A percentile compares a stretch with the other conserved stretches of the same genome.
These are phyloP conservation scores for Coemansia sp. DNA, from an alignment of 192 early-diverging fungal genomes.

Conservation along the genomic window DNA sequence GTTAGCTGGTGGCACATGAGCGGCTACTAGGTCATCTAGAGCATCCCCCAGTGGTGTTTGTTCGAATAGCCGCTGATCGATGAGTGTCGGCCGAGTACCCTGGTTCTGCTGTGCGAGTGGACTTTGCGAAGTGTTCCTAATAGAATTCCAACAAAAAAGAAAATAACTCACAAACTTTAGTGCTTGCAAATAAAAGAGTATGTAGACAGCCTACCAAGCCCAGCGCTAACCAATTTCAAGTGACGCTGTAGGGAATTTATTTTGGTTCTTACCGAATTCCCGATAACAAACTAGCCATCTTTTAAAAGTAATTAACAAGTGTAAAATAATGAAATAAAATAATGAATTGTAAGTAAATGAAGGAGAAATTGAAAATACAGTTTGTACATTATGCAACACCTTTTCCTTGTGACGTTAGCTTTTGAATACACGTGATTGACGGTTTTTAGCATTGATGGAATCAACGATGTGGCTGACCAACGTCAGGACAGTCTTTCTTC, in stretches of 20 bases:
- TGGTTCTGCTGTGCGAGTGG: background rate
- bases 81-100: conserved; percentile 10
- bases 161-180: background rate
- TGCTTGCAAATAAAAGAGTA: too few species aligned
- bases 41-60: conserved; percentile 19
- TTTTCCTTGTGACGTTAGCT: too few species aligned
- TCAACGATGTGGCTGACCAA: too few species aligned
- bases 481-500: too few species aligned
- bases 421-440: too few species aligned
- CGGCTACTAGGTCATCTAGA: conserved; percentile 24
- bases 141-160: background rate
- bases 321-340: background rate
- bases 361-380: too few species aligned
- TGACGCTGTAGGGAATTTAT: background rate
- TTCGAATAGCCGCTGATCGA: conserved; percentile 32
- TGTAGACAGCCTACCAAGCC: background rate
- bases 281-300: conserved; percentile 24
- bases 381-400: too few species aligned
- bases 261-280: conserved; percentile 25
- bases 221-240: background rate
- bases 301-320: background rate
- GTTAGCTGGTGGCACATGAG: conserved; percentile 13
- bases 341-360: background rate
- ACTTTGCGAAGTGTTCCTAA: background rate
- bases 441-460: too few species aligned